Percentiles rank a stretch among this genome's conserved stretches.
phyloP scores from a whole-genome alignment of 2,329 filamentous ascomycete genomes.

The Colletotrichum sp. region DNA sequence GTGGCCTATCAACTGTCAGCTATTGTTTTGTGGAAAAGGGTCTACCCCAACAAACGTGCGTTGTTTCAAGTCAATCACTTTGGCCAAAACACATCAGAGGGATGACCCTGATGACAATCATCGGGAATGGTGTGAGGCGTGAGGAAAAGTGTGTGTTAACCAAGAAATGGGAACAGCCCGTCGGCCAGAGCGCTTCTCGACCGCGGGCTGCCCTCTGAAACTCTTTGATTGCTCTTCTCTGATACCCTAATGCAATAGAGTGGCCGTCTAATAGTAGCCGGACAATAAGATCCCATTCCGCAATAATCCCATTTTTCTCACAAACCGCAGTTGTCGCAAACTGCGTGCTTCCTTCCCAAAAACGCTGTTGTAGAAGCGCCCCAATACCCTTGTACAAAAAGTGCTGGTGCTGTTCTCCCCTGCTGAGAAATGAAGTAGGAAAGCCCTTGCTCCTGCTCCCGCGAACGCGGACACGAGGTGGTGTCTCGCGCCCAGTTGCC shows the following conservation, averaged over 20 bases:
- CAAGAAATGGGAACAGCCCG: neutral
- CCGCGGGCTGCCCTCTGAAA: conserved; percentile 1
- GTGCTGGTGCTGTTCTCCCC: conserved; percentile 18
- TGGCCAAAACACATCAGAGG: conserved; percentile 6
- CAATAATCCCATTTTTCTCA: conserved; percentile 2
- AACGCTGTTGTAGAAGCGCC: neutral
- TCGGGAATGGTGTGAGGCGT: neutral
- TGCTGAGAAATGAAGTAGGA: conserved; percentile 2
- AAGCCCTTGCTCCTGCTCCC: neutral
- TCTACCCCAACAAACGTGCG: conserved; percentile 3
- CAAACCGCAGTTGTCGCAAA: neutral
- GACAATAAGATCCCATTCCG: neutral
- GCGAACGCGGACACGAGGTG: neutral
- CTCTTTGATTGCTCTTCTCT: conserved; percentile 19
- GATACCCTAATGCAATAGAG: conserved; percentile 14
- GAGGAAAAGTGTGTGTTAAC: neutral
- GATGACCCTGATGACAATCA: neutral
- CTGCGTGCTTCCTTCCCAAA: neutral
- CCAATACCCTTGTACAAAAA: conserved; percentile 9
- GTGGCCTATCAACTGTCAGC: conserved; percentile 3
- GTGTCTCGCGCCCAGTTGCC: neutral
- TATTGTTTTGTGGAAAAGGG: neutral
- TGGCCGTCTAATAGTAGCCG: conserved; percentile 7
- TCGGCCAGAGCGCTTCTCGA: conserved; percentile 20
- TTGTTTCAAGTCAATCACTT: conserved; percentile 15